These are phyloP conservation scores for Psilocybe mexicana DNA, from an alignment of 1,284 basidiomycete species.

Conservation along the genomic window DNA sequence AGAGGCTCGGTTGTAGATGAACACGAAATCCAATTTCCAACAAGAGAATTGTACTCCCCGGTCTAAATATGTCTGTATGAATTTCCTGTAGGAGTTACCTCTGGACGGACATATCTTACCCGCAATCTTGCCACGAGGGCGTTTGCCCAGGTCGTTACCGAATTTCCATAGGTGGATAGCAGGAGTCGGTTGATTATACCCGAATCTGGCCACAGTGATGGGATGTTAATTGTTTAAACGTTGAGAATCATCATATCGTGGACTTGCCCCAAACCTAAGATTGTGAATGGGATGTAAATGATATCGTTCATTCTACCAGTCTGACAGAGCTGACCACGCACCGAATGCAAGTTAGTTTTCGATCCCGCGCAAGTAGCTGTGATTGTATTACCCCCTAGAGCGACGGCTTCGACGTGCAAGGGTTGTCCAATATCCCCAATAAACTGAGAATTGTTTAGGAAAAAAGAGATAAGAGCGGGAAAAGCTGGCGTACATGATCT, in stretches of 20 bases:
- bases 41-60: constrained; percentile 39
- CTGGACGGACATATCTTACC: constrained; percentile 25
- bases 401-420: constrained; percentile 46
- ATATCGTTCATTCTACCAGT: not conserved
- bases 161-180: constrained; percentile 39
- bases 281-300: not conserved
- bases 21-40: constrained; percentile 47
- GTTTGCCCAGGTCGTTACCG: constrained; percentile 43
- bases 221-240: not conserved
- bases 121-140: constrained; percentile 44
- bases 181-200: constrained; percentile 48
- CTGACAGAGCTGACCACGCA: constrained; percentile 23
- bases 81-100: not conserved
- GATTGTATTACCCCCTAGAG: constrained; percentile 46
- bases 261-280: constrained; percentile 36
- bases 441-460: constrained; percentile 36
- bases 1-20: constrained; percentile 40
- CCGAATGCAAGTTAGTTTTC: constrained; percentile 52
- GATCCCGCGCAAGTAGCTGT: constrained; percentile 39
- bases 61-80: constrained; percentile 28
- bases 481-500: constrained; percentile 38
- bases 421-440: constrained; percentile 55
- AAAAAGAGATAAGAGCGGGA: too few relatives aligned
- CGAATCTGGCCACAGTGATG: constrained; percentile 34
- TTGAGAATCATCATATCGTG: too few relatives aligned